Base-by-base conservation (phyloP, 2,329 filamentous ascomycete genomes). In the Capronia coronata region DNA sequence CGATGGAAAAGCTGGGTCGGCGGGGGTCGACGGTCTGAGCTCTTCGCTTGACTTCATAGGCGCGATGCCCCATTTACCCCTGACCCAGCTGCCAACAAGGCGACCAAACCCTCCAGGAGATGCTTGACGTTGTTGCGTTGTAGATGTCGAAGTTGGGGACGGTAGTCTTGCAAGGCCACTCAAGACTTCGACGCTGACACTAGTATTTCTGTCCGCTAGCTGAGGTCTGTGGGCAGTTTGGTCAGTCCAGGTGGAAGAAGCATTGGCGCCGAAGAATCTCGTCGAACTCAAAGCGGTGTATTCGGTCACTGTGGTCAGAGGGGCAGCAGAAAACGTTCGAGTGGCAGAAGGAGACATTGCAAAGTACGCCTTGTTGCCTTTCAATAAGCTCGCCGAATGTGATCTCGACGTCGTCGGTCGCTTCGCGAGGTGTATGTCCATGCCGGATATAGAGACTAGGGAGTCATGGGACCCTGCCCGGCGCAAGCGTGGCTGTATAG, bases 341-440 rank as follows among this genome's bases (percentile, higher is more conserved):
- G 51, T 25, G 2, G 48, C 48, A 3, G 59, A 55, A 23, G 77
- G 56, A 34, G 49, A 40, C 8, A 51, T 41, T n/a, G 58, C 49
- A 34, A 59, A 61, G 35, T 61, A 57, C 34, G 58, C 57, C 41
- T 51, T 46, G 21, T 54, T 58, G 9, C 54, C 54, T 30, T 44
- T 54, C 16, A 59, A 42, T 1, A 56, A 27, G 37, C 39, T 54
- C 3, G 50, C 48, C 3, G 51, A 47, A 14, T 48, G 55, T 54
- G 71, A 71, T 14, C 83, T 79, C 51, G 93, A 76, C 61, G 94
- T 87, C 27, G 85, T 87, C 0, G 87, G 87, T 2, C 86, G 79
- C 1, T 77, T 76, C 61, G 84, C 83, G 3, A 94, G 89, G 65
- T 94, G 89, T 43, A 95, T 94, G 63, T 96, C 91, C 65, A 95